Base-by-base conservation (phyloP, 805 yeast genomes). In the Candida sithepensis region DNA sequence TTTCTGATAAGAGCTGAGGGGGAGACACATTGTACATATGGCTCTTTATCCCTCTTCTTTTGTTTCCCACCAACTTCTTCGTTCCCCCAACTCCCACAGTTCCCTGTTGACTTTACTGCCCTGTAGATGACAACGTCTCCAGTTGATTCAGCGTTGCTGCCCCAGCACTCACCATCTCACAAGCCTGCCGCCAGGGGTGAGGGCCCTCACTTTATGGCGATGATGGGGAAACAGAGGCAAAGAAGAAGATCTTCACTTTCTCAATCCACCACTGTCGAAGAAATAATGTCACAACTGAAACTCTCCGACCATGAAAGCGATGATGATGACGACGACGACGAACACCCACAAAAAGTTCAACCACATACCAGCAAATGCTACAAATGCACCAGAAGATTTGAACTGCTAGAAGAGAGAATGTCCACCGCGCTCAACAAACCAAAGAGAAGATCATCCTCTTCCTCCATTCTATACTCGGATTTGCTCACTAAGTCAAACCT, bases 241-340 rank as follows among this genome's bases (percentile, higher is more conserved):
- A 48, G 61, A 42, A 51, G 64, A 46, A 54, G 57, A 30, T 59
- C 63, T 1, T 58, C 63, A 5, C 40, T 58, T 13, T 58, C 60
- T 2, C 57, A 56, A 16, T 12, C 50, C 2, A 46, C 56, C 18
- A 56, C 58, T 2, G 22, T 52, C 2, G 53, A 49, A 5, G 61
- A 55, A 24, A 28, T 57, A 3, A 41, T 34, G n/a, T 39, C 41
- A 7, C 30, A 23, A 14, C n/a, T 22, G 16, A n/a, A 23, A 4
- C 7, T 16, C 7, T 22, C 26, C 20, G 24, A 22, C 10, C 38
- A 24, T 16, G 16, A n/a, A 5, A 16, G 19, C 18, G 38, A 16
- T 18, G 19, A 5, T 7, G 21, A 18, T n/a, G 38, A n/a, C n/a
- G 36, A 32, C 16, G 14, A 21, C 2, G 21, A 33, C 3, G n/a